Evolutionary conservation across 164 flowering plant genomes (phyloP).

Genomic region (Santalum album): DNA sequence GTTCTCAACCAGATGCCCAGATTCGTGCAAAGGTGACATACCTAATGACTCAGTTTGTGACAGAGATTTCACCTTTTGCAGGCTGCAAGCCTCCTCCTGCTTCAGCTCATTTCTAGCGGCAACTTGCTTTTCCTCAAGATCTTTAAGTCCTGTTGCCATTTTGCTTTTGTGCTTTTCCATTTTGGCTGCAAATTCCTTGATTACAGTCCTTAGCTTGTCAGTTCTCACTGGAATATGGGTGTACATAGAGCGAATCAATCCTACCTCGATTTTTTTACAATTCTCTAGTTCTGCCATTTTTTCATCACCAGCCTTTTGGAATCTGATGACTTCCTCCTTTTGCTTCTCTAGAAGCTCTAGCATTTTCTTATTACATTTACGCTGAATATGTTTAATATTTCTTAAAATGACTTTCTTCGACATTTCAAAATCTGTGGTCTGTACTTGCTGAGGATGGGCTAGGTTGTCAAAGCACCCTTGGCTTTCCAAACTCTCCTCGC

Average conservation of each 20-base stretch:
- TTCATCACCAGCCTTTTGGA: slow-evolving; percentile 21
- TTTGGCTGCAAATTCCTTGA: slow-evolving; percentile 23
- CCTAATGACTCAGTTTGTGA: slow-evolving; percentile 16
- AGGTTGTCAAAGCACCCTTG: slow-evolving; percentile 4
- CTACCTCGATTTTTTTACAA: slow-evolving; percentile 21
- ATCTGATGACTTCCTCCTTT: slow-evolving; percentile 22
- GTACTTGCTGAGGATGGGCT: slow-evolving; percentile 9
- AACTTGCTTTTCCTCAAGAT: slow-evolving; percentile 30
- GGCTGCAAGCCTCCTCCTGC: slow-evolving; percentile 18
- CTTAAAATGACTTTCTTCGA: slow-evolving; percentile 12
- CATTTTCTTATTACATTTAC: slow-evolving; percentile 25
- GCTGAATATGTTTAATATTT: slow-evolving; percentile 19
- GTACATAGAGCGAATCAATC: slow-evolving; percentile 27
- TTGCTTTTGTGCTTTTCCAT: slow-evolving; percentile 23
- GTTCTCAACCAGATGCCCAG: slow-evolving; percentile 11
- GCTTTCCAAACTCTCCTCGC: slow-evolving; percentile 12
- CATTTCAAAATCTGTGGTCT: slow-evolving; percentile 9
- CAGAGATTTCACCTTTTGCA: slow-evolving; percentile 29
- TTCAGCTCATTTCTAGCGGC: slow-evolving; percentile 27
- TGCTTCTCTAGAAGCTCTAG: slow-evolving; percentile 28
- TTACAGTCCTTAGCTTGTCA: slow-evolving; percentile 38
- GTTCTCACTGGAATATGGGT: slow-evolving; percentile 15
- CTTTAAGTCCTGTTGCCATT: slow-evolving; percentile 20
- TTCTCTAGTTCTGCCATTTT: slow-evolving; percentile 28
- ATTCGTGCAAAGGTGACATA: slow-evolving; percentile 10